Evolutionary conservation across 768 basidiomycete species (phyloP).

Genomic region (Lactifluus hygrophoroides): DNA sequence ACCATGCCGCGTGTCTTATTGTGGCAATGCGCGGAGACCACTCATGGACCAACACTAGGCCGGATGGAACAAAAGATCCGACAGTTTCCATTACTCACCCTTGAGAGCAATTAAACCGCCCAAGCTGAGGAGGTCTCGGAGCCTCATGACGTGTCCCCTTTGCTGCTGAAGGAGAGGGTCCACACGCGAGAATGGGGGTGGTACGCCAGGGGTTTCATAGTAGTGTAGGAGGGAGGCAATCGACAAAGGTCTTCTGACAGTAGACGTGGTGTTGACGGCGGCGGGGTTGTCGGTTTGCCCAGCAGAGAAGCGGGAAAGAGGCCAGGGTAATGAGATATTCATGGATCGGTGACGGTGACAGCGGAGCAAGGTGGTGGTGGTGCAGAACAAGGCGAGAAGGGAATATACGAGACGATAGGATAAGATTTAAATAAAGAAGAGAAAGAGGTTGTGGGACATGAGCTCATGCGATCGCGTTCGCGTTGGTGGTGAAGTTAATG

Average conservation of each 20-base stretch:
- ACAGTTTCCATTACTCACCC: constrained; percentile 1
- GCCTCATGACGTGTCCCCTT: constrained; percentile 43
- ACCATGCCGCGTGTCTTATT: constrained; percentile 3
- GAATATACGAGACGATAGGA: background rate
- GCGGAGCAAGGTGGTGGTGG: background rate
- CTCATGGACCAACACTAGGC: background rate
- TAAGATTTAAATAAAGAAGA: background rate
- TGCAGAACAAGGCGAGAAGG: background rate
- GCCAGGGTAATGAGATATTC: constrained; percentile 21
- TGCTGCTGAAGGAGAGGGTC: constrained; percentile 57
- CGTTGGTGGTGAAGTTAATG: background rate
- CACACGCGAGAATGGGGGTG: constrained; percentile 67
- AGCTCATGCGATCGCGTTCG: background rate
- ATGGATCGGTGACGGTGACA: constrained; percentile 1
- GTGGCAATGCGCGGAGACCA: background rate
- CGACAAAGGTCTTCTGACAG: constrained; percentile 2
- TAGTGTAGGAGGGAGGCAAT: constrained; percentile 25
- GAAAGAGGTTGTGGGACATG: background rate
- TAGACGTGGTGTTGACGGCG: background rate
- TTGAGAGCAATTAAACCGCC: constrained; percentile 36
- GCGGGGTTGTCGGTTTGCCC: background rate
- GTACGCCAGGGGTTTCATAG: constrained; percentile 59
- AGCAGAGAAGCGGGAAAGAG: constrained; percentile 21
- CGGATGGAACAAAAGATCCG: background rate
- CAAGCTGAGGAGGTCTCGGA: constrained; percentile 70